Percentiles rank a stretch among this genome's conserved stretches.
phyloP scores from a whole-genome alignment of 176 grass and related monocot genomes.

The Triticum monococcum region DNA sequence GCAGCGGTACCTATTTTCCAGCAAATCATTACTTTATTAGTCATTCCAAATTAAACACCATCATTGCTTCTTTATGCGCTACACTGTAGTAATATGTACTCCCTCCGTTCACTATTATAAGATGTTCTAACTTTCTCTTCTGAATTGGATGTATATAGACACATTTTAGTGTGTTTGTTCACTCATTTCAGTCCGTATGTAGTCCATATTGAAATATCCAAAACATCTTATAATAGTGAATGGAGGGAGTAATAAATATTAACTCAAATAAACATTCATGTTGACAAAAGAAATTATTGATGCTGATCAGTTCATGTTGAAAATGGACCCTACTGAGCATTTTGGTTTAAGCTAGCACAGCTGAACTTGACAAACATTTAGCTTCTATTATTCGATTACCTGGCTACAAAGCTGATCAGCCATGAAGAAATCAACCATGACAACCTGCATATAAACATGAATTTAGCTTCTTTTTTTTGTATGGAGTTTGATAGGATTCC shows the following conservation, averaged over 20 bases:
- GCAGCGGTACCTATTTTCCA: constrained; percentile 78
- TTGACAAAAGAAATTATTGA: constrained; percentile 7
- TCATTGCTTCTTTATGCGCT: constrained; percentile 6
- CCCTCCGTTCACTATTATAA: neutral
- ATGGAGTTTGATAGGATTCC: constrained; percentile 9
- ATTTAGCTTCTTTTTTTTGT: constrained; percentile 21
- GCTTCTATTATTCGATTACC: constrained; percentile 46
- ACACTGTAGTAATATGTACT: neutral
- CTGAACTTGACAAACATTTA: constrained; percentile 11
- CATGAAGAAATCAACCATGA: constrained; percentile 99
- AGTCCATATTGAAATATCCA: too few relatives aligned
- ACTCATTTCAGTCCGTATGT: too few relatives aligned
- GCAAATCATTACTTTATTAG: constrained; percentile 31
- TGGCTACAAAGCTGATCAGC: constrained; percentile 99
- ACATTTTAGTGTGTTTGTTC: too few relatives aligned
- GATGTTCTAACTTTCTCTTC: neutral
- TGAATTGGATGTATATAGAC: too few relatives aligned
- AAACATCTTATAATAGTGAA: too few relatives aligned
- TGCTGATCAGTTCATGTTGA: constrained; percentile 21
- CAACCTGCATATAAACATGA: constrained; percentile 54
- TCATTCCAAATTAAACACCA: constrained; percentile 20
- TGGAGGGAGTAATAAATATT: neutral
- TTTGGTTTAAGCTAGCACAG: constrained; percentile 1
- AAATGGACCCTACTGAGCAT: constrained; percentile 16
- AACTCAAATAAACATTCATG: constrained; percentile 15